Evolutionary conservation across 2,329 filamentous ascomycete species (phyloP).

Genomic region (Neurospora crassa): DNA sequence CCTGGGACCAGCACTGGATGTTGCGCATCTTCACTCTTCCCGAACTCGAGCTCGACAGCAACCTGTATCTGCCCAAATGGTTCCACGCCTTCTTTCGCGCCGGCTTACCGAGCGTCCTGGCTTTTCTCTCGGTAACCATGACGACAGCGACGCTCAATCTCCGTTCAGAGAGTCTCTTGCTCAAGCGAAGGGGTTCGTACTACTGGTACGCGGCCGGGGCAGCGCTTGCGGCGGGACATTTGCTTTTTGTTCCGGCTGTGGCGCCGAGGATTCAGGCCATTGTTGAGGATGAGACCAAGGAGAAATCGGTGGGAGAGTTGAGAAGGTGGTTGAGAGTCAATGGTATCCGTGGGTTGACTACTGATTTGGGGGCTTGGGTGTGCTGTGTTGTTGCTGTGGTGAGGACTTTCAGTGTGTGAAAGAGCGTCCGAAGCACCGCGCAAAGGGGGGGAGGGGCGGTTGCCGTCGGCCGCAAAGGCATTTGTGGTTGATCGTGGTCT

Average conservation of each 20-base stretch:
- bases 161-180: constrained; percentile 9
- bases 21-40: constrained; percentile 26
- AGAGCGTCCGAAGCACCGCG: neutral
- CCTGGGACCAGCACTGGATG: constrained; percentile 35
- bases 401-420: constrained; percentile 10
- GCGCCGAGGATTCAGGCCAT: constrained; percentile 23
- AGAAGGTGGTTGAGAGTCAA: constrained; percentile 25
- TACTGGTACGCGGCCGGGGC: constrained; percentile 26
- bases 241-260: constrained; percentile 25
- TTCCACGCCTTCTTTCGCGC: constrained; percentile 31
- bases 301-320: constrained; percentile 14
- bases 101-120: constrained; percentile 25
- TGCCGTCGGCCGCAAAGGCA: neutral
- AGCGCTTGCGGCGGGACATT: constrained; percentile 22
- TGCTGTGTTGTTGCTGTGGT: constrained; percentile 23
- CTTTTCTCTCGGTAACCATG: constrained; percentile 26
- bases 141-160: constrained; percentile 21
- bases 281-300: constrained; percentile 17
- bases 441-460: neutral
- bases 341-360: constrained; percentile 23
- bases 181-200: constrained; percentile 18
- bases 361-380: constrained; percentile 25
- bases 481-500: neutral
- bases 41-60: constrained; percentile 21
- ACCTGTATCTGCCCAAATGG: constrained; percentile 32